Evolutionary conservation across 139 green algal species (phyloP).

Genomic region (Closterium sp.): DNA sequence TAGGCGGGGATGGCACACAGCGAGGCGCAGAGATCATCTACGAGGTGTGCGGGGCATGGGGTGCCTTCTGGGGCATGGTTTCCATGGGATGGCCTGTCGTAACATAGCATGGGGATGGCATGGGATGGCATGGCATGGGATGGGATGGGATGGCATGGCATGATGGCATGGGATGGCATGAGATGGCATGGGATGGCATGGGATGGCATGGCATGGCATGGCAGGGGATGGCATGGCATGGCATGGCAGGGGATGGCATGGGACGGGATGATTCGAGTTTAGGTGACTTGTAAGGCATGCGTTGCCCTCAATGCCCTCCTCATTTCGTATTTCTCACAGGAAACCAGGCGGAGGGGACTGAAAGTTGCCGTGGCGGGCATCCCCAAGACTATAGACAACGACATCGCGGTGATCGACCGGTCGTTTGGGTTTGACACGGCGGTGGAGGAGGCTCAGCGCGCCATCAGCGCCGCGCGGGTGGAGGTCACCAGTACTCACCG

Average conservation of each 20-base stretch:
- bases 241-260: no score
- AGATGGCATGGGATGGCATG: no score
- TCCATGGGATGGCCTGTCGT: neutral
- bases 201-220: no score
- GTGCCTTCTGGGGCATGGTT: no score
- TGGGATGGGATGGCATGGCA: neutral
- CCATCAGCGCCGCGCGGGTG: slow-evolving; percentile 85
- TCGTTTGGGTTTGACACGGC: slow-evolving; percentile 88
- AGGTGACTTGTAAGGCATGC: no score
- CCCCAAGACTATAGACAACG: slow-evolving; percentile 98
- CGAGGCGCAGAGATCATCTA: slow-evolving; percentile 47
- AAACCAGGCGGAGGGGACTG: slow-evolving; percentile 25
- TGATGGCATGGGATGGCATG: no score
- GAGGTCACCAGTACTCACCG: slow-evolving; percentile 76
- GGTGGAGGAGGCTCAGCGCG: slow-evolving; percentile 92
- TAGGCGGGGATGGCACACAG: slow-evolving; percentile 56
- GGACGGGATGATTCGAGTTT: no score
- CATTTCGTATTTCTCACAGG: no score
- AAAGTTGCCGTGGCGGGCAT: slow-evolving; percentile 66
- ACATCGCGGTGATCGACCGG: slow-evolving; percentile 79
- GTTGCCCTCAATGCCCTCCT: no score
- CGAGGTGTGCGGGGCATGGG: slow-evolving; percentile 11
- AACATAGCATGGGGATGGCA: neutral
- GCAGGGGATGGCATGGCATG: no score
- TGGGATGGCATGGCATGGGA: no score